Conservation (phyloP, 83 land plant species). For the Larix sibirica region DNA sequence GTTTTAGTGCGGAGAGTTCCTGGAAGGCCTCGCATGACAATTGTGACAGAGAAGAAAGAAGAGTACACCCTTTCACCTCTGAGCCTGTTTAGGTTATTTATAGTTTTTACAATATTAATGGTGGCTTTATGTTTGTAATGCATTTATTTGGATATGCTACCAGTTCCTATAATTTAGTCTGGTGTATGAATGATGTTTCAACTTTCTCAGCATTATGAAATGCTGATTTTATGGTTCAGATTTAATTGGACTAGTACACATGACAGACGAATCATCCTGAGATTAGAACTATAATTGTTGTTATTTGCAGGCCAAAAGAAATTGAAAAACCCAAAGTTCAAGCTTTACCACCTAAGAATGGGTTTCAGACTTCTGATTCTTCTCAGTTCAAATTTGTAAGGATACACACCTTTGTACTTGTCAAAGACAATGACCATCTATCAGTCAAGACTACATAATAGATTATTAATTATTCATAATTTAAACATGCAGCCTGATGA, state of each 20-base stretch:
- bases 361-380: slow-evolving; percentile 32
- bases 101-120: background rate
- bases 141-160: background rate
- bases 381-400: slow-evolving; percentile 46
- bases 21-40: slow-evolving; percentile 84
- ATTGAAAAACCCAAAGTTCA: slow-evolving; percentile 35
- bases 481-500: slow-evolving; percentile 56
- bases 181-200: slow-evolving; percentile 1
- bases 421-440: background rate
- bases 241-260: background rate
- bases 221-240: background rate
- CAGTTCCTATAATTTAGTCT: background rate
- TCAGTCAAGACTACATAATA: background rate
- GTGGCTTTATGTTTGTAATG: background rate
- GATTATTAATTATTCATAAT: background rate
- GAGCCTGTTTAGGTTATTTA: slow-evolving; percentile 19
- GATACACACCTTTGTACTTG: background rate
- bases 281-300: background rate
- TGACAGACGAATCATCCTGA: slow-evolving; percentile 11
- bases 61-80: slow-evolving; percentile 65
- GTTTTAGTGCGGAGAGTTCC: slow-evolving; percentile 94
- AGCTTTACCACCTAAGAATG: slow-evolving; percentile 24
- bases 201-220: background rate
- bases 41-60: slow-evolving; percentile 54
- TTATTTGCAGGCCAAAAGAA: slow-evolving; percentile 46